Conservation (phyloP, 176 grass and related monocot species). For the Alloteropsis semialata region DNA sequence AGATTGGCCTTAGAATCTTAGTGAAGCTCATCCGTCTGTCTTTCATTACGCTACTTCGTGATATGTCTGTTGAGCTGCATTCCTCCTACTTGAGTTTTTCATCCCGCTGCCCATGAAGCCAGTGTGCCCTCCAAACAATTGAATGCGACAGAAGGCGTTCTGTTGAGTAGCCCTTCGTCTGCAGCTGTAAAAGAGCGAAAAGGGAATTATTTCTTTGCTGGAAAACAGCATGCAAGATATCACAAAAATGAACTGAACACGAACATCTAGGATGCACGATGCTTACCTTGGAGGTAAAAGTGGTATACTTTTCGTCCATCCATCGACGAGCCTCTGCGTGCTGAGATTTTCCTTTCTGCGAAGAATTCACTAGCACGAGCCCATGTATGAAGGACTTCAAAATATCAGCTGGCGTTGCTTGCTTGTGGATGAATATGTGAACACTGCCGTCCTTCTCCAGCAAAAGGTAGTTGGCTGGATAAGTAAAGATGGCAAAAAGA, state of each 20-base stretch:
- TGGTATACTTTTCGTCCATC: constrained; percentile 70
- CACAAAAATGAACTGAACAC: background rate
- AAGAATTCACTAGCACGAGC: constrained; percentile 40
- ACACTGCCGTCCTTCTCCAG: constrained; percentile 56
- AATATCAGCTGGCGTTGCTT: constrained; percentile 65
- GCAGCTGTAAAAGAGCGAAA: constrained; percentile 41
- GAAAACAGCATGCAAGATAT: background rate
- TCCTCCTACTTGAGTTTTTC: constrained; percentile 55
- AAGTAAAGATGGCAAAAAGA: background rate
- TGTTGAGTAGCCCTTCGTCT: constrained; percentile 57
- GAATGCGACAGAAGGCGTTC: constrained; percentile 78
- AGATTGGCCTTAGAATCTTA: background rate
- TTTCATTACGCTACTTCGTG: background rate
- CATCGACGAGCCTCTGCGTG: constrained; percentile 54
- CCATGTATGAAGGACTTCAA: constrained; percentile 81
- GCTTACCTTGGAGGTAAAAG: constrained; percentile 74
- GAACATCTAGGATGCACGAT: background rate
- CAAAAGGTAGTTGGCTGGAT: constrained; percentile 80
- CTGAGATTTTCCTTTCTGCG: constrained; percentile 37
- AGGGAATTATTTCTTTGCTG: background rate
- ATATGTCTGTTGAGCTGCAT: background rate
- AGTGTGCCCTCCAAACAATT: constrained; percentile 80
- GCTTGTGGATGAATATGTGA: constrained; percentile 75
- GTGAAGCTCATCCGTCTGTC: background rate
- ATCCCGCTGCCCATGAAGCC: constrained; percentile 40